A percentile compares a stretch with the other conserved stretches of the same genome.
These are phyloP conservation scores for Aegilops bicornis DNA, from an alignment of 176 grass and related monocot species.

Conservation along the genomic window DNA sequence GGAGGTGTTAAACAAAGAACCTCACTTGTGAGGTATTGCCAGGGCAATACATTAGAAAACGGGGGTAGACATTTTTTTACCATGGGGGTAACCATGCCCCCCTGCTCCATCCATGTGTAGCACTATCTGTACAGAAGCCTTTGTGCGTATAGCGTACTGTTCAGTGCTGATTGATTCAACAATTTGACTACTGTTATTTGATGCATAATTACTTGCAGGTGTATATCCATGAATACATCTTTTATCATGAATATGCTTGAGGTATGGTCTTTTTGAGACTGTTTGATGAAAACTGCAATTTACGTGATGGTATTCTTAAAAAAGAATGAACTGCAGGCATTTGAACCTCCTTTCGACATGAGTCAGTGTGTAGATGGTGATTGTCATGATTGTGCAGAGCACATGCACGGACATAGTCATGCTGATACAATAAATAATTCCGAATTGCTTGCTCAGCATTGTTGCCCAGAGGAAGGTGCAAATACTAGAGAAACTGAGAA, in stretches of 20 bases:
- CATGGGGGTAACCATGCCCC: background rate
- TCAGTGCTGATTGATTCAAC: conserved; percentile 20
- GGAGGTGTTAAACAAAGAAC: background rate
- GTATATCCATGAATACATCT: conserved; percentile 83
- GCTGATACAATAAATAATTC: conserved; percentile 32
- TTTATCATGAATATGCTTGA: conserved; percentile 99
- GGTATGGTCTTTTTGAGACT: conserved; percentile 52
- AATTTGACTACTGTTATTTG: conserved; percentile 38
- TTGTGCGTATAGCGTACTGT: conserved; percentile 28
- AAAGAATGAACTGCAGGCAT: conserved; percentile 65
- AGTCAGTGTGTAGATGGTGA: conserved; percentile 61
- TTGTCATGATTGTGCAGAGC: conserved; percentile 37
- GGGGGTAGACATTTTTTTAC: background rate
- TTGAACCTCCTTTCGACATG: conserved; percentile 95
- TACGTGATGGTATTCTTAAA: conserved; percentile 9
- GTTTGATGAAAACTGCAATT: conserved; percentile 26
- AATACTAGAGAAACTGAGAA: conserved; percentile 30
- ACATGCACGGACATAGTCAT: conserved; percentile 47
- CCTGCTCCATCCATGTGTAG: conserved; percentile 1
- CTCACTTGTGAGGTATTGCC: background rate
- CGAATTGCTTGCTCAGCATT: conserved; percentile 25
- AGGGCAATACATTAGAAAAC: background rate
- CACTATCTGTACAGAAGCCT: conserved; percentile 3
- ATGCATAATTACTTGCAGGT: conserved; percentile 61
- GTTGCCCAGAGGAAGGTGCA: conserved; percentile 3